Percentiles rank a stretch among this genome's conserved stretches.
Evolutionary conservation across 73 alveolate genomes (phyloP).

Genomic region (Tetrahymena malaccensis): DNA sequence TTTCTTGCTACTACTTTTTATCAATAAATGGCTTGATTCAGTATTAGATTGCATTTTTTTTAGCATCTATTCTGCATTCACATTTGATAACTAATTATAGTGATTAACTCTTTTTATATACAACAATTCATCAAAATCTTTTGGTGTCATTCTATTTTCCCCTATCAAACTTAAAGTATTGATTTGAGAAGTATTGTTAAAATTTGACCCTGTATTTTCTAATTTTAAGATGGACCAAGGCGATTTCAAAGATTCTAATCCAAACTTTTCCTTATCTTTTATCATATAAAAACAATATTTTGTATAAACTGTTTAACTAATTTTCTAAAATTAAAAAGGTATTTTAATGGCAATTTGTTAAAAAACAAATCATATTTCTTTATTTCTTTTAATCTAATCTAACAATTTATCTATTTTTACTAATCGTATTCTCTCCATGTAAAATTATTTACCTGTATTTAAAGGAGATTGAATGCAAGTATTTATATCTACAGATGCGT

Average conservation of each 20-base stretch:
- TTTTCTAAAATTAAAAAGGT: neutral
- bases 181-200: neutral
- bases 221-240: neutral
- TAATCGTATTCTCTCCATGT: too few relatives aligned
- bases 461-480: neutral
- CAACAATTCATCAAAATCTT: neutral
- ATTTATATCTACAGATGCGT: neutral
- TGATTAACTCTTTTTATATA: neutral
- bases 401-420: too few relatives aligned
- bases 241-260: neutral
- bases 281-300: neutral
- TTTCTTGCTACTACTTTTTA: neutral
- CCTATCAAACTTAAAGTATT: neutral
- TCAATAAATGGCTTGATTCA: neutral
- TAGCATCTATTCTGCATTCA: neutral
- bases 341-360: too few relatives aligned
- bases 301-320: too few relatives aligned
- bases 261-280: neutral
- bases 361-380: neutral
- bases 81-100: neutral
- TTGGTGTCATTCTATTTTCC: neutral
- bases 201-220: neutral
- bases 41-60: neutral
- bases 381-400: too few relatives aligned
- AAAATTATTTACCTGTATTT: neutral